phyloP scores from a whole-genome alignment of 805 yeast species.

The Saturnispora galanensis region DNA sequence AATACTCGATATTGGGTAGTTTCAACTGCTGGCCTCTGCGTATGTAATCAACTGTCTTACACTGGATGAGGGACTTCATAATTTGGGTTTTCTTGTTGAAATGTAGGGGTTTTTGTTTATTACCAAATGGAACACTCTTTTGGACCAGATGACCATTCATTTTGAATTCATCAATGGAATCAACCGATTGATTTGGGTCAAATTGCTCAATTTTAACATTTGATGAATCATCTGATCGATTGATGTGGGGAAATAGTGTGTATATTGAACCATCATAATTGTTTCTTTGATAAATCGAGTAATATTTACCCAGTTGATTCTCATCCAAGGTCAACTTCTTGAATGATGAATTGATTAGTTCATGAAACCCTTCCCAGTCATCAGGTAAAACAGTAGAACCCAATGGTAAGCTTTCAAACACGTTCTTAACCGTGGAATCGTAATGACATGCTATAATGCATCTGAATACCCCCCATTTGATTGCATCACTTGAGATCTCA shows the following conservation, averaged over 20 bases:
- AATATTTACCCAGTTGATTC: slow-evolving; percentile 15
- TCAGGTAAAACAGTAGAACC: slow-evolving; percentile 6
- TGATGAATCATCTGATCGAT: background rate
- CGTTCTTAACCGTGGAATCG: slow-evolving; percentile 12
- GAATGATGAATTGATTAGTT: slow-evolving; percentile 16
- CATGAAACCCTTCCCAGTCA: slow-evolving; percentile 12
- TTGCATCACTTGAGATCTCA: slow-evolving; percentile 5
- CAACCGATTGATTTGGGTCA: slow-evolving; percentile 7
- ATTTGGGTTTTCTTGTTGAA: slow-evolving; percentile 13
- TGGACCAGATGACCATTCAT: slow-evolving; percentile 12
- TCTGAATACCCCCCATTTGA: slow-evolving; percentile 14
- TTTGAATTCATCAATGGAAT: slow-evolving; percentile 20
- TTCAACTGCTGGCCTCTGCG: slow-evolving; percentile 1
- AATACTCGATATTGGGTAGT: slow-evolving; percentile 10
- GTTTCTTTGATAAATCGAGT: slow-evolving; percentile 19
- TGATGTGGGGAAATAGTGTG: slow-evolving; percentile 14
- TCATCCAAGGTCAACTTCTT: slow-evolving; percentile 14
- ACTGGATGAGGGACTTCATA: slow-evolving; percentile 17
- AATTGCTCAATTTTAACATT: slow-evolving; percentile 12
- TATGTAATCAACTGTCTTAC: slow-evolving; percentile 11
- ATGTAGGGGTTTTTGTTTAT: slow-evolving; percentile 17
- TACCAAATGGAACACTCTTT: background rate
- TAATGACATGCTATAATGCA: slow-evolving; percentile 17
- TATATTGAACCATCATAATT: slow-evolving; percentile 22
- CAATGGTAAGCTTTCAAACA: slow-evolving; percentile 15